Conservation (phyloP, 2,329 filamentous ascomycete species). For the Fragosphaeria purpurea region DNA sequence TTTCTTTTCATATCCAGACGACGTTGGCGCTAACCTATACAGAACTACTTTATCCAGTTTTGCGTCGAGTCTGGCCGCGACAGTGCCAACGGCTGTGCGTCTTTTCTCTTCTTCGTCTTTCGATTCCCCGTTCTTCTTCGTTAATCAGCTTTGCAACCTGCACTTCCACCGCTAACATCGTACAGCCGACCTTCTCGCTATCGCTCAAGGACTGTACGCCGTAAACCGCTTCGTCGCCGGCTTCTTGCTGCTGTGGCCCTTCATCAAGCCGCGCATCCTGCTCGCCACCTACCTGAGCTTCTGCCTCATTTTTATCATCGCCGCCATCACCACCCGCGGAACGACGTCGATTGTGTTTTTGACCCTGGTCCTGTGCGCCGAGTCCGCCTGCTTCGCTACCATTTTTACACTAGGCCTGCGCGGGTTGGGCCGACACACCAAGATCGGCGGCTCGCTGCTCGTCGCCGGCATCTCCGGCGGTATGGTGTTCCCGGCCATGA, state of each 20-base stretch:
- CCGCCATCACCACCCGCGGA: conserved; percentile 40
- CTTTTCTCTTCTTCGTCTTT: background rate
- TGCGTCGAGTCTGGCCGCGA: conserved; percentile 21
- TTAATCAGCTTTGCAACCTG: too few species aligned
- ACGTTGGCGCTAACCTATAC: background rate
- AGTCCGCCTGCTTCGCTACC: conserved; percentile 48
- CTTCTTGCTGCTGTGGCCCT: conserved; percentile 41
- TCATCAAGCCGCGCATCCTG: conserved; percentile 43
- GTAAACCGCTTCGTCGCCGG: conserved; percentile 47
- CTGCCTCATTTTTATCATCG: conserved; percentile 45
- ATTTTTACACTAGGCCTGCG: conserved; percentile 49
- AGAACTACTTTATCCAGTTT: conserved; percentile 46
- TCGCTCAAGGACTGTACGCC: conserved; percentile 50
- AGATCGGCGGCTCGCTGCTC: conserved; percentile 42
- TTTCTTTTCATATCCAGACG: background rate
- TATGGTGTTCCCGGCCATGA: conserved; percentile 44
- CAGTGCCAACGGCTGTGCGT: conserved; percentile 13
- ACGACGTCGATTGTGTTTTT: conserved; percentile 44
- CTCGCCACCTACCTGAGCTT: conserved; percentile 41
- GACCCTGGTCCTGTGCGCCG: conserved; percentile 46
- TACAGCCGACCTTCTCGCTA: conserved; percentile 44
- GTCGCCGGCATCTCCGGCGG: conserved; percentile 45
- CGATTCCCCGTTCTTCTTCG: background rate
- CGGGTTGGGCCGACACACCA: conserved; percentile 46
- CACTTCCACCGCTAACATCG: conserved; percentile 1